phyloP scores from a whole-genome alignment of 345 rosid species.

The Cochlearia excelsa region DNA sequence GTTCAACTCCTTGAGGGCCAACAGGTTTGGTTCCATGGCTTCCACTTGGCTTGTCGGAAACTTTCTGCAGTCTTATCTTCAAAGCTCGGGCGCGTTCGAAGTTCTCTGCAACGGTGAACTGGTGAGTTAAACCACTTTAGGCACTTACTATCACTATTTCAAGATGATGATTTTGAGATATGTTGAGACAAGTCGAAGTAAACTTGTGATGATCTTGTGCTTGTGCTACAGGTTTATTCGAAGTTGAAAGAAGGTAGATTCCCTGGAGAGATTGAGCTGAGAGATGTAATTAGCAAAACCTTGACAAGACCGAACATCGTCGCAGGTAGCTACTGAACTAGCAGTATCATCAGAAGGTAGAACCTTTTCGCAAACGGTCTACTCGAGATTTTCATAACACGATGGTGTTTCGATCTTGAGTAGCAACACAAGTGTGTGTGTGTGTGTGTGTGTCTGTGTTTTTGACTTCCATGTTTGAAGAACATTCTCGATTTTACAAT shows the following conservation, averaged over 20 bases:
- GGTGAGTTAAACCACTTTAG: slow-evolving; percentile 40
- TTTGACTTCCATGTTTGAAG: neutral
- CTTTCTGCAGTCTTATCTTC: slow-evolving; percentile 74
- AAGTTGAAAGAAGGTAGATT: slow-evolving; percentile 76
- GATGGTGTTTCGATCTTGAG: neutral
- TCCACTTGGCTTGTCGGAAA: slow-evolving; percentile 88
- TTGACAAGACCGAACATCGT: slow-evolving; percentile 36
- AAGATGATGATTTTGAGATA: neutral
- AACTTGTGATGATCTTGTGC: slow-evolving; percentile 6
- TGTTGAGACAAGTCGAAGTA: slow-evolving; percentile 12
- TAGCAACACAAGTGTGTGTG: too few species aligned
- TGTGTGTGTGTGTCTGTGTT: too few species aligned
- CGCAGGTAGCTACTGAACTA: slow-evolving; percentile 26
- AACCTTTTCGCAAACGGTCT: neutral
- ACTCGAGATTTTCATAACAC: too few species aligned
- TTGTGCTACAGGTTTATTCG: slow-evolving; percentile 61
- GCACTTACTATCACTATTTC: neutral
- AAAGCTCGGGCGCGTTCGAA: slow-evolving; percentile 90
- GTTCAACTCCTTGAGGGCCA: slow-evolving; percentile 67
- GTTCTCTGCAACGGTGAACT: slow-evolving; percentile 58
- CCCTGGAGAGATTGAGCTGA: slow-evolving; percentile 82
- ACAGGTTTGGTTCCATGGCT: slow-evolving; percentile 84
- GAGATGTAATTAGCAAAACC: slow-evolving; percentile 56
- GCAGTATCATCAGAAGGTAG: slow-evolving; percentile 6
- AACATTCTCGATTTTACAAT: too few species aligned